A percentile compares a stretch with the other conserved stretches of the same genome.
Conservation (phyloP, 805 yeast species). For the Yamadazyma takamatsuzukensis region DNA sequence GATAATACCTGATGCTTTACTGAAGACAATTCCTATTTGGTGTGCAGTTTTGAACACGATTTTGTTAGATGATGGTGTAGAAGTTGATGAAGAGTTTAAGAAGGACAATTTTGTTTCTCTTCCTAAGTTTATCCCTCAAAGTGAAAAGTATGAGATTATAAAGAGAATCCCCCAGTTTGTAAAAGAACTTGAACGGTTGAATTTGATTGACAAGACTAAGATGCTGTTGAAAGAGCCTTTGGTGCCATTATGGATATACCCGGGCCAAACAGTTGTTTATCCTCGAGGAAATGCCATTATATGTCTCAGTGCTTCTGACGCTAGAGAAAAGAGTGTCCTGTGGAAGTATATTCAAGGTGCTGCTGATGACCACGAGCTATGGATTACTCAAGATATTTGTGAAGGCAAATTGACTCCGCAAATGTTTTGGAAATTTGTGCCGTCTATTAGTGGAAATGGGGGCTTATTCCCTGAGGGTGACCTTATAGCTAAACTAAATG, state of each 20-base stretch:
- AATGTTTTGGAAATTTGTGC: conserved; percentile 10
- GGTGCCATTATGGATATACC: conserved; percentile 12
- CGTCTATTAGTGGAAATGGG: no score
- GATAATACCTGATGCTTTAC: conserved; percentile 77
- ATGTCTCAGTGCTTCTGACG: conserved; percentile 11
- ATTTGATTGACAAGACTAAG: conserved; percentile 1
- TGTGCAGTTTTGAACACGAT: conserved; percentile 71
- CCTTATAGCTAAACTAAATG: conserved; percentile 16
- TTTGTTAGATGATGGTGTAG: conserved; percentile 18
- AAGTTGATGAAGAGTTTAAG: conserved; percentile 11
- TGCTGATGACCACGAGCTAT: conserved; percentile 89
- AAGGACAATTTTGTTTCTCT: conserved; percentile 6
- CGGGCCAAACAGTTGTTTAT: conserved; percentile 3
- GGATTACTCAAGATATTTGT: conserved; percentile 46
- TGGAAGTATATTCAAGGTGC: conserved; percentile 81
- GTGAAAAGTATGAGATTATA: conserved; percentile 54
- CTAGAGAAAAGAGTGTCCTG: conserved; percentile 3
- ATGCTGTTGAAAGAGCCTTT: conserved; percentile 6
- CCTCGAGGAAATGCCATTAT: conserved; percentile 3
- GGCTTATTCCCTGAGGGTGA: conserved; percentile 22
- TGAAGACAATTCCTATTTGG: conserved; percentile 91
- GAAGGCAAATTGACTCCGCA: conserved; percentile 50
- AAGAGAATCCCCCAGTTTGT: conserved; percentile 48
- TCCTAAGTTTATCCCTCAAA: conserved; percentile 43
- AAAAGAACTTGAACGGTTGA: conserved; percentile 29